These are phyloP conservation scores for Aspergillus affinis DNA, from an alignment of 495 filamentous ascomycete genomes.

Conservation along the genomic window DNA sequence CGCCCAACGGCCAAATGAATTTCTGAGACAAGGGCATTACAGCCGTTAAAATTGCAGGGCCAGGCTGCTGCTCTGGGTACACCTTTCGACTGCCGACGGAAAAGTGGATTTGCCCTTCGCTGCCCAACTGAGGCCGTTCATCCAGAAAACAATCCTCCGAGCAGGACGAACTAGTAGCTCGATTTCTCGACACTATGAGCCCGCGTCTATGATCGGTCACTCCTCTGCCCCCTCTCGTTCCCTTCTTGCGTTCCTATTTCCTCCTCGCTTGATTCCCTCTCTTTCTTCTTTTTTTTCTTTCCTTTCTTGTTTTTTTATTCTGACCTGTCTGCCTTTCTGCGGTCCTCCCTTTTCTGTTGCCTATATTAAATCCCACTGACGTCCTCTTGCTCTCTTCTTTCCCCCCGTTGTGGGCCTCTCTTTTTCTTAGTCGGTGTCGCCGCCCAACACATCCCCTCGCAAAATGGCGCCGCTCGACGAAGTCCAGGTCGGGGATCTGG, in stretches of 20 bases:
- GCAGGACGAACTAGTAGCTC: slow-evolving; percentile 10
- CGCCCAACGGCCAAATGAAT: too few relatives aligned
- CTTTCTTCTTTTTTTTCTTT: slow-evolving; percentile 12
- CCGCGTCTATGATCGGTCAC: slow-evolving; percentile 22
- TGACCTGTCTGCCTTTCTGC: slow-evolving; percentile 7
- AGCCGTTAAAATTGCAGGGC: neutral
- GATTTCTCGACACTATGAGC: slow-evolving; percentile 13
- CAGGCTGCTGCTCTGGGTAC: neutral
- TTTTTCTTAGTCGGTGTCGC: slow-evolving; percentile 10
- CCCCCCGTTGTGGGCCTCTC: neutral
- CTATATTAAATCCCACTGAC: neutral
- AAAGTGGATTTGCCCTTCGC: slow-evolving; percentile 10
- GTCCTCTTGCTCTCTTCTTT: slow-evolving; percentile 4
- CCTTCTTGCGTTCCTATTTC: neutral
- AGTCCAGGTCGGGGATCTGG: slow-evolving; percentile 79
- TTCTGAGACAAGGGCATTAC: neutral
- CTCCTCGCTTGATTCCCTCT: neutral
- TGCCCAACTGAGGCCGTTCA: slow-evolving; percentile 16
- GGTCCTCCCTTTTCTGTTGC: slow-evolving; percentile 9
- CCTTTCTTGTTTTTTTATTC: slow-evolving; percentile 12
- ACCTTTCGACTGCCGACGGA: slow-evolving; percentile 3
- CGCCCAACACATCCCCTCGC: slow-evolving; percentile 6
- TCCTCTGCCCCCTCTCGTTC: slow-evolving; percentile 3
- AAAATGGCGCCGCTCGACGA: slow-evolving; percentile 48
- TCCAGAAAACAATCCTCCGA: slow-evolving; percentile 17